Percentiles rank a stretch among this genome's conserved stretches.
Evolutionary conservation across 768 basidiomycete genomes (phyloP).

Genomic region (Dioszegia aurantiaca): DNA sequence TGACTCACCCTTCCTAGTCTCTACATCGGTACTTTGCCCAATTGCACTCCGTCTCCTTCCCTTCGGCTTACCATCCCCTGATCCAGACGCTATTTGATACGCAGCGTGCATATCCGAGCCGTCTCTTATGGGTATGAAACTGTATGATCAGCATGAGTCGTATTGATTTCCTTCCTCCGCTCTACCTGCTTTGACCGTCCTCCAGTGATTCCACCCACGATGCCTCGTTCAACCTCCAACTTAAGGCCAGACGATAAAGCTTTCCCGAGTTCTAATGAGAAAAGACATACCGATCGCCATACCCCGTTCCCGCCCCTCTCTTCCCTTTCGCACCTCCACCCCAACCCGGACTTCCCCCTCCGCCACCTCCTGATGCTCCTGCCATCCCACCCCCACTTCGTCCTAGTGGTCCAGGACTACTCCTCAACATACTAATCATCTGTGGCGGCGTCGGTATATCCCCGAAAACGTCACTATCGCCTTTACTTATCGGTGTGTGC

Average conservation of each 20-base stretch:
- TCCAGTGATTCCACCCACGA: neutral
- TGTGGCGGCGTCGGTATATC: constrained; percentile 26
- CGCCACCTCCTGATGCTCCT: neutral
- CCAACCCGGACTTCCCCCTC: neutral
- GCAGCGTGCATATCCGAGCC: constrained; percentile 63
- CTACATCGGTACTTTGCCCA: constrained; percentile 40
- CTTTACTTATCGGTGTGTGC: constrained; percentile 8
- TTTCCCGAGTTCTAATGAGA: too few relatives aligned
- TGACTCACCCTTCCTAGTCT: constrained; percentile 12
- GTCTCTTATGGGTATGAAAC: constrained; percentile 66
- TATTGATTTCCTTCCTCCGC: too few relatives aligned
- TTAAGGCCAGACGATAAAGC: too few relatives aligned
- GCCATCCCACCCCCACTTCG: too few relatives aligned
- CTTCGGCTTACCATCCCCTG: constrained; percentile 52
- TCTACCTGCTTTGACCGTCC: too few relatives aligned
- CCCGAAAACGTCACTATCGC: constrained; percentile 33
- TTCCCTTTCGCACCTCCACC: too few relatives aligned
- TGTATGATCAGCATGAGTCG: constrained; percentile 29
- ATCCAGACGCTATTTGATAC: constrained; percentile 60
- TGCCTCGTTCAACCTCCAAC: too few relatives aligned
- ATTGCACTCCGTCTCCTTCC: constrained; percentile 45
- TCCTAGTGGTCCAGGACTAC: constrained; percentile 12
- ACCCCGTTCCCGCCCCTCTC: neutral
- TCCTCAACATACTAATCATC: neutral
- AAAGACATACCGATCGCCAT: neutral